These are phyloP conservation scores for Fusarium pseudograminearum DNA, from an alignment of 2,329 filamentous ascomycete genomes.

Conservation along the genomic window DNA sequence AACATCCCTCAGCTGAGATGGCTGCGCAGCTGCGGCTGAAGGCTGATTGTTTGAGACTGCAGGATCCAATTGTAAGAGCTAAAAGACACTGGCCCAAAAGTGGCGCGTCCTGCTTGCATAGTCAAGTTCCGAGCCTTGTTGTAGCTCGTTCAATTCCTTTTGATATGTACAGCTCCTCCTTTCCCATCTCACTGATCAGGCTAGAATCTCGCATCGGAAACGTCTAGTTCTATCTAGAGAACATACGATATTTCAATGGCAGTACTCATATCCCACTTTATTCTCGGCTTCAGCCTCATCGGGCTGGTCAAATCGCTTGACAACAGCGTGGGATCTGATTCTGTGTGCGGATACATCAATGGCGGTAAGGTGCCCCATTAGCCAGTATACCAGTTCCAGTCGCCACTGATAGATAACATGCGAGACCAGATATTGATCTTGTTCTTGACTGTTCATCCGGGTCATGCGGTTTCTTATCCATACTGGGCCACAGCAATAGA, in stretches of 20 bases:
- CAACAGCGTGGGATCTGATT: not conserved
- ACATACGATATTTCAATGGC: not conserved
- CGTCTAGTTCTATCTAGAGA: not conserved
- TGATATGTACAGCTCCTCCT: not conserved
- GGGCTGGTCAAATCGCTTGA: not conserved
- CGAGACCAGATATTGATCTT: not conserved
- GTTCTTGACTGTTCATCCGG: not conserved
- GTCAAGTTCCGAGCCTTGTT: not conserved
- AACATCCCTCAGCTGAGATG: not conserved
- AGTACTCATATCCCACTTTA: not conserved
- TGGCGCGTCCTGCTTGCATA: not conserved
- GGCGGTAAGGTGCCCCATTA: constrained; percentile 1
- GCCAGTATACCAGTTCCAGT: not conserved
- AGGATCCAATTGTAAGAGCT: not conserved
- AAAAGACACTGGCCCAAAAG: not conserved
- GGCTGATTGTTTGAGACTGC: not conserved
- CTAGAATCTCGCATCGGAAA: too few relatives aligned
- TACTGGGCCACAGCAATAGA: not conserved
- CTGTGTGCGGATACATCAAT: constrained; percentile 19
- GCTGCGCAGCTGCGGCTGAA: constrained; percentile 1
- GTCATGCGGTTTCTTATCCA: constrained; percentile 14
- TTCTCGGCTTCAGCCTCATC: constrained; percentile 1
- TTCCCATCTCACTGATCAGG: not conserved
- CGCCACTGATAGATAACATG: not conserved
- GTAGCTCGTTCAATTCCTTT: not conserved